phyloP scores from a whole-genome alignment of 2,329 filamentous ascomycete species.

The Calonectria pauciramosa region DNA sequence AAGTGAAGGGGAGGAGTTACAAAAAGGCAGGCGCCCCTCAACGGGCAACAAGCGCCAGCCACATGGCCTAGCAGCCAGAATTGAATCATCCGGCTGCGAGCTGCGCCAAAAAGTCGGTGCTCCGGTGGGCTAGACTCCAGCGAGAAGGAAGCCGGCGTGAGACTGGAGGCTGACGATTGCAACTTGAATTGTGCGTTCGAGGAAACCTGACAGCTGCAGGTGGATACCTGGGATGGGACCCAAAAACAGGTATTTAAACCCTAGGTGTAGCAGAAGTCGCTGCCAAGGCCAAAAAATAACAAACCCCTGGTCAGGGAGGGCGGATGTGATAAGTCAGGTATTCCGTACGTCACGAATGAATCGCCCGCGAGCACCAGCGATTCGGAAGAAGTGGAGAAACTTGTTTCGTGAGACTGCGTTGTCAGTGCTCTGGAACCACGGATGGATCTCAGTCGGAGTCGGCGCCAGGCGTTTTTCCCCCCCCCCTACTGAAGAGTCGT shows the following conservation, averaged over 20 bases:
- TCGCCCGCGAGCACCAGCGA: conserved; percentile 1
- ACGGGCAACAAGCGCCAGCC: conserved; percentile 24
- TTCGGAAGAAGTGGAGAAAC: conserved; percentile 1
- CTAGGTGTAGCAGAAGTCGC: neutral
- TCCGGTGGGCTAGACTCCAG: neutral
- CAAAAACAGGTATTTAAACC: conserved; percentile 12
- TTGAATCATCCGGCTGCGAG: conserved; percentile 28
- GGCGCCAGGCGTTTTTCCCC: conserved; percentile 5
- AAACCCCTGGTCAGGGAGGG: conserved; percentile 1
- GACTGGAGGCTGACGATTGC: neutral
- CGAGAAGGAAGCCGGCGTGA: neutral
- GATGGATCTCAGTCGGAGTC: neutral
- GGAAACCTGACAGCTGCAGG: conserved; percentile 9
- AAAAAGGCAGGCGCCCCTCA: conserved; percentile 14
- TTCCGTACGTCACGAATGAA: conserved; percentile 6
- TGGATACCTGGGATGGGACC: neutral
- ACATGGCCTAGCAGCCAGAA: conserved; percentile 40
- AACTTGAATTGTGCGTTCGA: conserved; percentile 8
- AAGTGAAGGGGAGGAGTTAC: neutral
- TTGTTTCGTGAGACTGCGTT: conserved; percentile 4
- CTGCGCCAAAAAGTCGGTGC: neutral
- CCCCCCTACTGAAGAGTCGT: neutral
- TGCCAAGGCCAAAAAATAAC: conserved; percentile 13
- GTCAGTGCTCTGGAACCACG: conserved; percentile 9
- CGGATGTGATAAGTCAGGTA: conserved; percentile 10